Base-by-base conservation (phyloP, 805 yeast genomes). In the Barnettozyma californica region DNA sequence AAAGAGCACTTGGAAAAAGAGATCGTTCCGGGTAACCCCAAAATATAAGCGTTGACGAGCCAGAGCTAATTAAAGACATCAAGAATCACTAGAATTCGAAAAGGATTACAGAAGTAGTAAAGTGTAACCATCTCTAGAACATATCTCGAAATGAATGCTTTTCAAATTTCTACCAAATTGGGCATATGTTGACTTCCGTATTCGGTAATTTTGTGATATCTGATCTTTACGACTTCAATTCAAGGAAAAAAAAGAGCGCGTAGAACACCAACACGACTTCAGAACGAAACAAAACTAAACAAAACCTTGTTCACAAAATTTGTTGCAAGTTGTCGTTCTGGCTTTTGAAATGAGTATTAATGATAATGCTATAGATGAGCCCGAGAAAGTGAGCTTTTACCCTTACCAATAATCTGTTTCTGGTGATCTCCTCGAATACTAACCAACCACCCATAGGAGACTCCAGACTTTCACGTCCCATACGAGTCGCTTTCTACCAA, bases 121-220 rank as follows among this genome's bases (percentile, higher is more conserved):
- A 5, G 25, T 23, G 8, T 23, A 23, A n/a, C 8, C 8, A 23
- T 29, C 33, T 29, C 13, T 26, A 26, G 7, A 26, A 26, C 29
- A 4, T 26, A 26, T 13, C 10, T 26, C 13, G 13, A 10, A 26
- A 26, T 26, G 13, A 26, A 26, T 13, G 13, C 29, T 26, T 26
- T 26, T 26, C 29, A 26, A 26, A 7, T 26, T 26, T 26, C 29
- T 38, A 38, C 55, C 55, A 45, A 53, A 53, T 47, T 20, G 27
- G 57, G 54, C 20, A 50, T 44, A 14, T 13, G 35, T 43, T 13
- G 51, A 53, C 49, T 55, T 46, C 59, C 57, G n/a, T 23, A 50
- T 53, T 23, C 26, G 54, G 60, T 39, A 45, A 33, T 45, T 43
- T 19, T 16, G 33, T 25, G 18, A 21, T 5, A 18, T 21, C 1